Evolutionary conservation across 176 grass and related monocot species (phyloP).

Genomic region (Bonia amplexicaulis): DNA sequence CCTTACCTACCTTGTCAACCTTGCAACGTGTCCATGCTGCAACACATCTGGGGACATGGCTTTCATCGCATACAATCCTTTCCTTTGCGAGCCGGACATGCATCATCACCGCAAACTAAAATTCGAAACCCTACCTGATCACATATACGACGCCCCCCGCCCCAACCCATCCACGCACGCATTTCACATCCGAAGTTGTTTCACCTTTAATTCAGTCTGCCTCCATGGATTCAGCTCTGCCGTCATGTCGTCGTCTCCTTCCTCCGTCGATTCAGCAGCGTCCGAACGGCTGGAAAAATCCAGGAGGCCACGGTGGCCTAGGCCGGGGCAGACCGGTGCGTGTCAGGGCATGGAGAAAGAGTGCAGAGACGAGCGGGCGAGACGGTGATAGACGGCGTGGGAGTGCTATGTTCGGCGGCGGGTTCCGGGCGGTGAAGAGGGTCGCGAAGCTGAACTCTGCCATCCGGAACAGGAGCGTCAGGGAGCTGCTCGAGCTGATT

Average conservation of each 20-base stretch:
- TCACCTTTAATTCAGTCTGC: background rate
- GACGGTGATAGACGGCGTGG: background rate
- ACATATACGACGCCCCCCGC: background rate
- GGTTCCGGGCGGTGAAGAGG: conserved; percentile 40
- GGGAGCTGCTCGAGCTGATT: conserved; percentile 47
- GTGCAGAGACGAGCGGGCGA: background rate
- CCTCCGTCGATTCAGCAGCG: background rate
- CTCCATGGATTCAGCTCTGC: conserved; percentile 23
- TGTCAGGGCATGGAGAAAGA: background rate
- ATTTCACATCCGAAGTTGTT: background rate
- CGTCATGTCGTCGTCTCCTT: background rate
- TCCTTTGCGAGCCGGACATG: conserved; percentile 43
- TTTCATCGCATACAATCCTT: conserved; percentile 62
- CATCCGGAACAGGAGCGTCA: conserved; percentile 63
- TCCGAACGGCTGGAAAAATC: background rate
- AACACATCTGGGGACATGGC: conserved; percentile 15
- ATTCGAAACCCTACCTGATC: background rate
- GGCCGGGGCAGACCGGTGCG: background rate
- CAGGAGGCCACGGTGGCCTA: background rate
- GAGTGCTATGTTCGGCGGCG: conserved; percentile 21
- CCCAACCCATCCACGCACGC: background rate
- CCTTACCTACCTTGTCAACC: conserved; percentile 42
- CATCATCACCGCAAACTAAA: background rate
- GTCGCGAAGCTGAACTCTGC: conserved; percentile 56
- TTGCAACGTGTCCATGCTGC: background rate